A percentile compares a stretch with the other conserved stretches of the same genome.
These are phyloP conservation scores for Petunia secreta DNA, from an alignment of 257 asterid genomes.

Conservation along the genomic window DNA sequence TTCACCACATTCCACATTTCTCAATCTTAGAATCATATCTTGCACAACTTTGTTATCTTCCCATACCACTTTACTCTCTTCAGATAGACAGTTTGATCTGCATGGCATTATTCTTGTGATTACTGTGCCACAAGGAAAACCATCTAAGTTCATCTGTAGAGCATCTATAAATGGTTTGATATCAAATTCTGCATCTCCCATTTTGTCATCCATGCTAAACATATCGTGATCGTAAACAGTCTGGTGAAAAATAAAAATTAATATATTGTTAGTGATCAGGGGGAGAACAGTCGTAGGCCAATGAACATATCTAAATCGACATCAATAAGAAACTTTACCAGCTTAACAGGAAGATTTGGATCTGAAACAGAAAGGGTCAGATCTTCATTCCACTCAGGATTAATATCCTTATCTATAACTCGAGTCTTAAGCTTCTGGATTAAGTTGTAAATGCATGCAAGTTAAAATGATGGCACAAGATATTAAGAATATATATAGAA, in stretches of 20 bases:
- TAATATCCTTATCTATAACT: conserved; percentile 29
- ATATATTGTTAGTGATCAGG: too few species aligned
- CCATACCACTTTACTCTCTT: conserved; percentile 58
- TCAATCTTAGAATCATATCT: conserved; percentile 58
- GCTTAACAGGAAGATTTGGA: conserved; percentile 31
- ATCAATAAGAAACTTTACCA: conserved; percentile 27
- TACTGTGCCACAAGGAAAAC: conserved; percentile 49
- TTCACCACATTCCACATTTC: conserved; percentile 70
- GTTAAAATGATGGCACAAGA: not conserved
- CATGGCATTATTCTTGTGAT: conserved; percentile 46
- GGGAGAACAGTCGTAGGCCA: too few species aligned
- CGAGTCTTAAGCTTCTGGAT: conserved; percentile 35
- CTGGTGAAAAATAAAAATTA: conserved; percentile 33
- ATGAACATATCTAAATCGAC: not conserved
- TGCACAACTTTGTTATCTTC: conserved; percentile 51
- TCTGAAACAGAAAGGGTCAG: conserved; percentile 35
- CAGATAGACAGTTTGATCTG: conserved; percentile 54
- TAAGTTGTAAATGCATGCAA: not conserved
- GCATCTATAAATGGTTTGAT: conserved; percentile 51
- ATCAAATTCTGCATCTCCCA: conserved; percentile 68
- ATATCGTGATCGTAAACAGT: conserved; percentile 72
- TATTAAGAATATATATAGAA: not conserved
- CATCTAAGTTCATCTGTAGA: conserved; percentile 31
- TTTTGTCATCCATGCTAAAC: conserved; percentile 63
- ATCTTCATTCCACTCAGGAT: conserved; percentile 40